Evolutionary conservation across 129 eudicot species (phyloP).

Genomic region (Artemisia annua): DNA sequence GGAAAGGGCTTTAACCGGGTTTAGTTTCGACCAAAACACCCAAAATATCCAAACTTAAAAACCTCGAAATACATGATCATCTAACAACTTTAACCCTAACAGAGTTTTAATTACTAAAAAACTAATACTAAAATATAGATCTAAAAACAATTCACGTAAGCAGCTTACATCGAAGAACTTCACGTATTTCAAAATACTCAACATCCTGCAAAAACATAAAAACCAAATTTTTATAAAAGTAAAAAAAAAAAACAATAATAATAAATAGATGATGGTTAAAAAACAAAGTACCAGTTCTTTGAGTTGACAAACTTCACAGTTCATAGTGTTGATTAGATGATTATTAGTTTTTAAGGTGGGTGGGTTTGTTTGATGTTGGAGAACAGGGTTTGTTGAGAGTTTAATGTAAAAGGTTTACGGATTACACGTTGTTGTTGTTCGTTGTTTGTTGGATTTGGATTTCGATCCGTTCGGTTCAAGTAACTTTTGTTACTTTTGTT

Average conservation of each 20-base stretch:
- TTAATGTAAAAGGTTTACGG: slow-evolving; percentile 22
- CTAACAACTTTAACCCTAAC: no score
- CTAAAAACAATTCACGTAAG: not conserved
- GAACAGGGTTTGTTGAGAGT: not conserved
- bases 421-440: slow-evolving; percentile 19
- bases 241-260: not conserved
- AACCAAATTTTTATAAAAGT: not conserved
- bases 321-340: slow-evolving; percentile 41
- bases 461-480: slow-evolving; percentile 28
- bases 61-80: no score
- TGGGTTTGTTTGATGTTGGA: not conserved
- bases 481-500: not conserved
- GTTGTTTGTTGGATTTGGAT: slow-evolving; percentile 12
- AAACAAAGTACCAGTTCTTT: slow-evolving; percentile 71
- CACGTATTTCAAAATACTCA: slow-evolving; percentile 91
- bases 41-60: no score
- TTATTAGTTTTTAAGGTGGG: no score
- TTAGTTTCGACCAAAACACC: no score
- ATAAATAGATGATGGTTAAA: slow-evolving; percentile 3
- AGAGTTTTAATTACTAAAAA: no score
- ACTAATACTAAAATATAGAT: not conserved
- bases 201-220: slow-evolving; percentile 58
- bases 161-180: slow-evolving; percentile 91
- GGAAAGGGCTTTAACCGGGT: no score
- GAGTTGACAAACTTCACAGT: slow-evolving; percentile 97